Percentiles rank a stretch among this genome's conserved stretches.
Conservation (phyloP, 768 basidiomycete species). For the Leucosporidium creatinivorum region DNA sequence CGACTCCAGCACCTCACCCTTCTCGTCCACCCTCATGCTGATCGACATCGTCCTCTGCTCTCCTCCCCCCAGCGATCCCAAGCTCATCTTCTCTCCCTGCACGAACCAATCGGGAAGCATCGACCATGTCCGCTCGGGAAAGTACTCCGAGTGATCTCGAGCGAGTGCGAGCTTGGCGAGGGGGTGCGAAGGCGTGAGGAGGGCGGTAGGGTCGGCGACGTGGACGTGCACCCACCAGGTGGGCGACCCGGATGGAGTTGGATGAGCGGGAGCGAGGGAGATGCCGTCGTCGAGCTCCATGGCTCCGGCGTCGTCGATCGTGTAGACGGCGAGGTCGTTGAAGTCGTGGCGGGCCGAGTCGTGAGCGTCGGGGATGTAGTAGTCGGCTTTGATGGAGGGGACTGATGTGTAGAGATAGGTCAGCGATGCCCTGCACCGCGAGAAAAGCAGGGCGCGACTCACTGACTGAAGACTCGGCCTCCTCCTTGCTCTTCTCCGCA, state of each 20-base stretch:
- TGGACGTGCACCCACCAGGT: slow-evolving; percentile 79
- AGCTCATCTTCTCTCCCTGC: slow-evolving; percentile 1
- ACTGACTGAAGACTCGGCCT: too few relatives aligned
- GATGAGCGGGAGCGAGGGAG: slow-evolving; percentile 62
- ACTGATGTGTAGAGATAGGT: background rate
- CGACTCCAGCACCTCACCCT: slow-evolving; percentile 63
- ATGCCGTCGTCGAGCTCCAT: slow-evolving; percentile 90
- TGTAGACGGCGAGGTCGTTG: slow-evolving; percentile 68
- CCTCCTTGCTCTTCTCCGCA: too few relatives aligned
- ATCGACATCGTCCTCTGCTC: slow-evolving; percentile 66
- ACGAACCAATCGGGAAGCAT: slow-evolving; percentile 58
- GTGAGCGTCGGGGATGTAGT: slow-evolving; percentile 51
- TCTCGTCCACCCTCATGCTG: slow-evolving; percentile 59
- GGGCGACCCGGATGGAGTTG: slow-evolving; percentile 48
- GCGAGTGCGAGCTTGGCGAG: slow-evolving; percentile 55
- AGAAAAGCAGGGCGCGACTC: background rate
- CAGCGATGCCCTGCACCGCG: background rate
- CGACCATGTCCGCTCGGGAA: slow-evolving; percentile 56
- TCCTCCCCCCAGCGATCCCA: slow-evolving; percentile 35
- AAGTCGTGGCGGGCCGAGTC: slow-evolving; percentile 77
- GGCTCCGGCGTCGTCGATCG: slow-evolving; percentile 72
- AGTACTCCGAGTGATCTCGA: slow-evolving; percentile 56
- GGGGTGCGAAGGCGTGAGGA: slow-evolving; percentile 63
- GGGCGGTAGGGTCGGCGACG: slow-evolving; percentile 80
- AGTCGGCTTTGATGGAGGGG: background rate